These are phyloP conservation scores for Fusarium algeriense DNA, from an alignment of 2,329 filamentous ascomycete genomes.

Conservation along the genomic window DNA sequence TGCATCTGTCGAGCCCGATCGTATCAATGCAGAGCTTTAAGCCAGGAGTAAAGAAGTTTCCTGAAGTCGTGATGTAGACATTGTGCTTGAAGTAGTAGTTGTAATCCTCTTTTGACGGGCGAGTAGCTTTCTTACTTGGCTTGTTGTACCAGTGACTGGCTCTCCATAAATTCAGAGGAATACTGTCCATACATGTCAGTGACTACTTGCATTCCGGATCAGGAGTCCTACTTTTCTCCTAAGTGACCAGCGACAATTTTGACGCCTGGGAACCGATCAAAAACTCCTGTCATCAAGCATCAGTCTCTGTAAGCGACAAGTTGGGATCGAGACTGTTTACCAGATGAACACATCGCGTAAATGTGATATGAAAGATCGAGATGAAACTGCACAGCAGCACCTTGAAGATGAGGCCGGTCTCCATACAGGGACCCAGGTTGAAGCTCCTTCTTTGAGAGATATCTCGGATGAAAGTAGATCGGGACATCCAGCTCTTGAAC, in stretches of 20 bases:
- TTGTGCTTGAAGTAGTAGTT: slow-evolving; percentile 15
- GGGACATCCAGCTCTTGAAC: slow-evolving; percentile 18
- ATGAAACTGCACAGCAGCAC: slow-evolving; percentile 16
- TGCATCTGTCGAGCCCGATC: slow-evolving; percentile 5
- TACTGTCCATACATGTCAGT: neutral
- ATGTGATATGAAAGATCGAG: slow-evolving; percentile 21
- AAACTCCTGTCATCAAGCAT: neutral
- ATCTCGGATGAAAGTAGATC: slow-evolving; percentile 24
- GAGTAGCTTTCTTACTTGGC: neutral
- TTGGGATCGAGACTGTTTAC: neutral
- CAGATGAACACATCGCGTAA: slow-evolving; percentile 25
- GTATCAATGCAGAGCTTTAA: slow-evolving; percentile 15
- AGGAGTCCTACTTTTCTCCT: slow-evolving; percentile 17
- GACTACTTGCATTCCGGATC: neutral
- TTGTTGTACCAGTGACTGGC: slow-evolving; percentile 25
- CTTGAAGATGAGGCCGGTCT: slow-evolving; percentile 8
- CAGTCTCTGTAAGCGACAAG: neutral
- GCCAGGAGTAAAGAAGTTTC: slow-evolving; percentile 8
- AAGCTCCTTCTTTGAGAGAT: neutral
- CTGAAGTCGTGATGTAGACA: slow-evolving; percentile 20
- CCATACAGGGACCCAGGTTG: neutral
- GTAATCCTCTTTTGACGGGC: slow-evolving; percentile 15
- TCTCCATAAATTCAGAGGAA: slow-evolving; percentile 22
- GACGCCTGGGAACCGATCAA: slow-evolving; percentile 4
- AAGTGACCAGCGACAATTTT: slow-evolving; percentile 25